Conservation (phyloP, 1,139 yeast genomes). For the Taphrina deformans region DNA sequence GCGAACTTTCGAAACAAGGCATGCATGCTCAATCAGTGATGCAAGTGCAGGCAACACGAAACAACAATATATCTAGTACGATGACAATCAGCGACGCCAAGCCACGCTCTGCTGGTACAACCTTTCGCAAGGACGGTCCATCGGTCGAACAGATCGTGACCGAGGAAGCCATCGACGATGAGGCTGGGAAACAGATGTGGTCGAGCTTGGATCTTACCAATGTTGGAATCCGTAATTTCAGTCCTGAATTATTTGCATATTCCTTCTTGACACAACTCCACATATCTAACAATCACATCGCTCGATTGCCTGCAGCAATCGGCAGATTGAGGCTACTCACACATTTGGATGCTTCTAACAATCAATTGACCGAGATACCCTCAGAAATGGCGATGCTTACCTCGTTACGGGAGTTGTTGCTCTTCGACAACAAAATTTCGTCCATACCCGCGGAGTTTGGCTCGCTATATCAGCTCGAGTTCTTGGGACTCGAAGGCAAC, state of each 20-base stretch:
- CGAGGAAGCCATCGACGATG: conserved; percentile 31
- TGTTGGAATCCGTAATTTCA: conserved; percentile 71
- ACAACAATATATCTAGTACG: conserved; percentile 4
- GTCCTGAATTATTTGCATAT: conserved; percentile 76
- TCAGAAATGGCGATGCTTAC: conserved; percentile 78
- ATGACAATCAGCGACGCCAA: background rate
- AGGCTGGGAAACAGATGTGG: conserved; percentile 53
- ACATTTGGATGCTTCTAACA: conserved; percentile 81
- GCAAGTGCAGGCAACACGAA: conserved; percentile 20
- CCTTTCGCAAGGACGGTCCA: conserved; percentile 27
- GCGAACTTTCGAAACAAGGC: conserved; percentile 27
- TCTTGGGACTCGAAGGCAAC: conserved; percentile 92
- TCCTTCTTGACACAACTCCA: conserved; percentile 83
- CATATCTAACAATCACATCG: conserved; percentile 80
- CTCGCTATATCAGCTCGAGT: conserved; percentile 75
- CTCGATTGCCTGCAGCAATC: conserved; percentile 66
- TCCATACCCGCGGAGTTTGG: conserved; percentile 84
- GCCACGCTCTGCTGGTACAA: conserved; percentile 13
- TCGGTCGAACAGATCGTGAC: conserved; percentile 27
- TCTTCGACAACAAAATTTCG: conserved; percentile 80
- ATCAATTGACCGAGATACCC: conserved; percentile 70
- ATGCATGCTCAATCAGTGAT: conserved; percentile 14
- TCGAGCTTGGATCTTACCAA: conserved; percentile 90
- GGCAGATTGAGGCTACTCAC: conserved; percentile 70
- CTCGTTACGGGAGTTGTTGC: conserved; percentile 74